Conservation (phyloP, 345 rosid species). For the Angophora floribunda region DNA sequence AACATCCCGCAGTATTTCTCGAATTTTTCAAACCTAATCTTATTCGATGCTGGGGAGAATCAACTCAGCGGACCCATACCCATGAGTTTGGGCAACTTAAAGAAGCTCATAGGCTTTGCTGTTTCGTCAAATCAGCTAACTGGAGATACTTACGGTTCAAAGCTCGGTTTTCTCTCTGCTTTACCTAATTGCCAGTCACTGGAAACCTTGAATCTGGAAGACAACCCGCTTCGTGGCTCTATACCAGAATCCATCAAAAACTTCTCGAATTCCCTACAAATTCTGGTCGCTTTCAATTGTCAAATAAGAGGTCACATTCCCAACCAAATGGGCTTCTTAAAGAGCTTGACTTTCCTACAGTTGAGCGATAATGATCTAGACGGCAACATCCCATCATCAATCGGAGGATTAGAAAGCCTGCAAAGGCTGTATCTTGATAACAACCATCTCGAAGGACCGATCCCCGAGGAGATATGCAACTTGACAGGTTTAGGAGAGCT, state of each 20-base stretch:
- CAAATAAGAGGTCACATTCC: background rate
- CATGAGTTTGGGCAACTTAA: background rate
- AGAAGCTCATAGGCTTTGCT: rapidly evolving
- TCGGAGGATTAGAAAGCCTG: background rate
- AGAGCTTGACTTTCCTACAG: background rate
- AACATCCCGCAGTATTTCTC: background rate
- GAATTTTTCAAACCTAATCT: background rate
- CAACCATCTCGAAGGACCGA: background rate
- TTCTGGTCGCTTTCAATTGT: background rate
- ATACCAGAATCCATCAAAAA: background rate
- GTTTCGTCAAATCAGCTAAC: rapidly evolving
- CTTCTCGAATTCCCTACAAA: background rate
- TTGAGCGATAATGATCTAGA: background rate
- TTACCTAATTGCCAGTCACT: background rate
- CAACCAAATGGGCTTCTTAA: background rate
- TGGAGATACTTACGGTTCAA: background rate
- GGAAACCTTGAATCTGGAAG: rapidly evolving
- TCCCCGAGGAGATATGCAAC: background rate
- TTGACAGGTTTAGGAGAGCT: background rate
- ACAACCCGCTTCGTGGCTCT: background rate
- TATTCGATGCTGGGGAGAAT: background rate
- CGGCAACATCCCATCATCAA: background rate
- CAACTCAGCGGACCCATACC: background rate
- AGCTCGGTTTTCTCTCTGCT: background rate
- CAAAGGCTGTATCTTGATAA: background rate